Evolutionary conservation across 208 protist species (phyloP), one percentile per base, ranked within the genome.

Genomic region (Leishmania aethiopica): DNA sequence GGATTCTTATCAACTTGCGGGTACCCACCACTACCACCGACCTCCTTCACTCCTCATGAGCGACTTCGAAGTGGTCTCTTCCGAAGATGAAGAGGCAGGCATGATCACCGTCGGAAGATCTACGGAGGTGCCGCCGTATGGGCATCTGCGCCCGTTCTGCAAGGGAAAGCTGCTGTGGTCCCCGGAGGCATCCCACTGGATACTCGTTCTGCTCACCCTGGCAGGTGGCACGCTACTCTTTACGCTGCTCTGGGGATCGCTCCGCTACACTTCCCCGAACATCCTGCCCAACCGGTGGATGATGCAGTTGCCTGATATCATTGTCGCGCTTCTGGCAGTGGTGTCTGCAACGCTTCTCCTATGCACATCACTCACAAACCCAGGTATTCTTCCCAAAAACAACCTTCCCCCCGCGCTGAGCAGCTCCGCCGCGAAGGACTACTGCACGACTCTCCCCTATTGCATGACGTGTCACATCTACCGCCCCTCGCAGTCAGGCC

Each of bases 391-490:
- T 6, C 73, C 79, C 5, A 86, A 86, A 79, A 83, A 57, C 78
- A 66, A 66, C 25, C 2, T 49, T 15, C 66, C 78, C 22, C 78
- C 57, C 55, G 69, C 75, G n/a, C 8, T 86, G 49, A 74, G 78
- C 28, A 77, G 55, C 32, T 74, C 73, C 22, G 62, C 78, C 4
- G 64, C 74, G 42, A 83, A 76, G 17, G 78, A 82, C 53, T 83
- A 86, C 78, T 86, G 79, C 75, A 82, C 78, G 53, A 86, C 83
- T 19, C 83, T 86, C 8, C 78, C 78, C 4, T 83, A 75, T 67
- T 86, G 83, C 37, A 77, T 79, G 78, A 83, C 66, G 53, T 86
- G 83, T 45, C 83, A 83, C 47, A 83, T 86, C 45, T 80, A 86
- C 79, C 83, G 83, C 2, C 83, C 83, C 8, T 83, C 83, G 25